Base-by-base conservation (phyloP, 768 basidiomycete species). In the Chiua virens region DNA sequence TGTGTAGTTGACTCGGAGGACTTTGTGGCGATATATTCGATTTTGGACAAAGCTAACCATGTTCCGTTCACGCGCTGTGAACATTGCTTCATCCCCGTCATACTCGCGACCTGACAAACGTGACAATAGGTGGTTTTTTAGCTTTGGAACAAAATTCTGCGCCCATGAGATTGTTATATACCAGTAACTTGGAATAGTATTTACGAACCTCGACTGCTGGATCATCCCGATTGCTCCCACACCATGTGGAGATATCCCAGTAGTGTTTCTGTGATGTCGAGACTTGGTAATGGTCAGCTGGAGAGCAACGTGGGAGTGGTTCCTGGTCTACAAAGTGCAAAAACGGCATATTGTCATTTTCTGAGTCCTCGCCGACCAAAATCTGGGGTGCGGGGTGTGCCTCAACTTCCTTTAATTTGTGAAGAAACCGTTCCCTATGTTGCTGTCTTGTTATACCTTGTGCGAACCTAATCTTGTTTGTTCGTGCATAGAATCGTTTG, bases 401-500 rank as follows among this genome's bases (percentile, higher is more conserved):
- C 25, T 27, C 25, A 27, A 27, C 25, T 5, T 27, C 25, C 25
- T 27, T 4, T 8, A 27, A 27, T 5, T 8, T 5, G 8, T 27
- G 8, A 8, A 27, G 25, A 8, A 27, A 8, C 9, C 25, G 25
- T 8, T 27, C 8, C 5, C 25, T 5, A 5, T 8, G 8, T 27
- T 27, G 25, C 8, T 27, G 25, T 8, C 4, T 27, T 5, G 25
- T 8, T 5, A 27, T 30, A 2, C 4, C 30, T 13, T 14, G 13
- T 11, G 42, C 46, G n/a, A 59, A 56, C 11, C 66, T 40, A 6
- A 57, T 65, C 52, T 77, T 76, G 56, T 73, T 75, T 0, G 71
- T 74, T 0, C 56, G 34, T 0, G 49, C 48, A 39, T 77, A 79
- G 25, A 73, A 59, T 0, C 49, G 54, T 58, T 81, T 79, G 10